Percentiles rank a stretch among this genome's conserved stretches.
Evolutionary conservation across 768 basidiomycete genomes (phyloP).

Genomic region (Boletus barrowsii): DNA sequence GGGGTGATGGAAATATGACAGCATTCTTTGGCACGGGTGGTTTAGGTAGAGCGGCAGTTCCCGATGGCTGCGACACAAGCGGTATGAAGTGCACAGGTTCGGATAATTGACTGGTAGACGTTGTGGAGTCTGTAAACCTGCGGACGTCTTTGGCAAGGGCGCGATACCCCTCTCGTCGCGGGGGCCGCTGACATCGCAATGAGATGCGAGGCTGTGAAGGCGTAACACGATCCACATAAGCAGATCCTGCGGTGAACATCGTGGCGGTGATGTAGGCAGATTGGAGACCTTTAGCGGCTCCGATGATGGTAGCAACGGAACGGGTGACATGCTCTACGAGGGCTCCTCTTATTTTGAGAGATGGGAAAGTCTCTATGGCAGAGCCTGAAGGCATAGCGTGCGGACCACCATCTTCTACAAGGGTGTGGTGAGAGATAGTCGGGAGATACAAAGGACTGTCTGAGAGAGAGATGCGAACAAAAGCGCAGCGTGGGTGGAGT

Average conservation of each 20-base stretch:
- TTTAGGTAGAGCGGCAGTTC: conserved; percentile 24
- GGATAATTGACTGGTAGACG: conserved; percentile 9
- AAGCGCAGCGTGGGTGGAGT: conserved; percentile 34
- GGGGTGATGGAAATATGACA: conserved; percentile 40
- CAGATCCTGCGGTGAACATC: conserved; percentile 41
- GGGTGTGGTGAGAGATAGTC: conserved; percentile 1
- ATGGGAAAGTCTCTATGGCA: background rate
- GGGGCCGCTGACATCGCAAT: conserved; percentile 11
- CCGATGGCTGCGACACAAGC: conserved; percentile 36
- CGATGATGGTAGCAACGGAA: conserved; percentile 43
- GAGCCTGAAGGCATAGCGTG: conserved; percentile 7
- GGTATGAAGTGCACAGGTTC: conserved; percentile 41
- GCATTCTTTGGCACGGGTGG: conserved; percentile 33
- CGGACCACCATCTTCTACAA: conserved; percentile 17
- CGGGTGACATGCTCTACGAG: conserved; percentile 31
- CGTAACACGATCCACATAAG: conserved; percentile 19
- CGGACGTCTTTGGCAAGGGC: conserved; percentile 42
- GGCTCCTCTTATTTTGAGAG: conserved; percentile 7
- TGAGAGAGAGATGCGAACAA: conserved; percentile 34
- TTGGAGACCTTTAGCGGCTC: conserved; percentile 56
- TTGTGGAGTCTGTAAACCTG: conserved; percentile 32
- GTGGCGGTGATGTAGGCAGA: conserved; percentile 55
- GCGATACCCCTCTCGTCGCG: conserved; percentile 41
- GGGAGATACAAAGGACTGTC: conserved; percentile 36
- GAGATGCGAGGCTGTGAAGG: conserved; percentile 15